phyloP scores from a whole-genome alignment of 2,329 filamentous ascomycete genomes.

The Shiraia bambusicola region DNA sequence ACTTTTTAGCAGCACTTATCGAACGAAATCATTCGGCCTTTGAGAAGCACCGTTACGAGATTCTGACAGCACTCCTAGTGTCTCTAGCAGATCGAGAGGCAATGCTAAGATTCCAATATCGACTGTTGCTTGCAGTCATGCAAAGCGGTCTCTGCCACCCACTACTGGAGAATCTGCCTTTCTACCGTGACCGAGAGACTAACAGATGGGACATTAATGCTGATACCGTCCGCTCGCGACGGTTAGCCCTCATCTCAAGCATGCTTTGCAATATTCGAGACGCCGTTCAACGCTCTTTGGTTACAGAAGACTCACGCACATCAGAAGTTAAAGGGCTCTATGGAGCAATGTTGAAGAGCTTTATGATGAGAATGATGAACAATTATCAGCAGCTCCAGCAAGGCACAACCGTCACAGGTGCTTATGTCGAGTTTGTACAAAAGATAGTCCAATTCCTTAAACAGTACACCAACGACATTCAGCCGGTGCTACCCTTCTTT shows the following conservation, averaged over 20 bases:
- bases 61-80: constrained; percentile 56
- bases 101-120: constrained; percentile 62
- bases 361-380: constrained; percentile 63
- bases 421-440: constrained; percentile 65
- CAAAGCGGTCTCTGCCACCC: constrained; percentile 50
- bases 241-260: constrained; percentile 57
- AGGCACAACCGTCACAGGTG: constrained; percentile 46
- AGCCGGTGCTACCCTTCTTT: constrained; percentile 60
- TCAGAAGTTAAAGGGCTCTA: constrained; percentile 50
- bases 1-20: constrained; percentile 47
- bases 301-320: constrained; percentile 32
- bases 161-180: constrained; percentile 60
- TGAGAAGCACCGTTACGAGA: constrained; percentile 49
- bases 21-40: constrained; percentile 45
- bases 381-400: constrained; percentile 59
- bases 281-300: constrained; percentile 42
- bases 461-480: constrained; percentile 61
- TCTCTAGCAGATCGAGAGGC: constrained; percentile 62
- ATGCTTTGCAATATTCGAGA: constrained; percentile 62
- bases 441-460: constrained; percentile 60
- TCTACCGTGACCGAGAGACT: constrained; percentile 45
- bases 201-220: constrained; percentile 51
- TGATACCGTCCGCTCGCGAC: constrained; percentile 56
- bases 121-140: constrained; percentile 56
- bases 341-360: constrained; percentile 52